Base-by-base conservation (phyloP, 306 rosid species). In the Medicago arabica region DNA sequence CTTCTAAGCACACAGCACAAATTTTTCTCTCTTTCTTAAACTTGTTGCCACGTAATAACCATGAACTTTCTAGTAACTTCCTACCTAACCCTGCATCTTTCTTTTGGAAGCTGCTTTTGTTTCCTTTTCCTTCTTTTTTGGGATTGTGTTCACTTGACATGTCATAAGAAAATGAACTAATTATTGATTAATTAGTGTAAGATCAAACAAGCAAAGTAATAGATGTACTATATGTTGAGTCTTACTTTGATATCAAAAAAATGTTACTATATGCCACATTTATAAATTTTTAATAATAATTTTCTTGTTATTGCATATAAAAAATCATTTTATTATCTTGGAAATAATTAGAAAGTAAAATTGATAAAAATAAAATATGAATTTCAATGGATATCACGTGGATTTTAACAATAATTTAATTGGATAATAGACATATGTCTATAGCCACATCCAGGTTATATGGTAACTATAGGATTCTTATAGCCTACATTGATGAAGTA, bases 1-100 rank as follows among this genome's bases (percentile, higher is more conserved):
- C 80, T 72, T 84, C 84, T 31, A 80, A 16, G 77, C 87, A 84
- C 28, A 84, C 77, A 0, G 82, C 76, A 67, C 87, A 84, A 5
- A 76, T 63, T 41, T 83, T 66, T 34, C 66, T 80, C 70, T 80
- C 83, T 51, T 80, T 80, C 69, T 67, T 79, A 9, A 23, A 36
- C 55, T n/a, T 83, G 25, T 41, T 75, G 0, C 59, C 51, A 38
- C 68, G 38, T 61, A 76, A 41, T 43, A 84, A 13, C 84, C 87
- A 80, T 59, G 84, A 66, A 44, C 73, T 59, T 7, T 43, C 65
- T 28, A 79, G 44, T 47, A 78, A 1, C 34, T 74, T 83, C 11
- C 74, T 0, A n/a, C 86, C 81, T 14, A 83, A 4, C 8, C 86
- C 83, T 51, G 7, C 67, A 3, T 74, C 67, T 55, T 75, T 67